phyloP scores from a whole-genome alignment of 306 rosid genomes.

The Cicer pinnatifidum region DNA sequence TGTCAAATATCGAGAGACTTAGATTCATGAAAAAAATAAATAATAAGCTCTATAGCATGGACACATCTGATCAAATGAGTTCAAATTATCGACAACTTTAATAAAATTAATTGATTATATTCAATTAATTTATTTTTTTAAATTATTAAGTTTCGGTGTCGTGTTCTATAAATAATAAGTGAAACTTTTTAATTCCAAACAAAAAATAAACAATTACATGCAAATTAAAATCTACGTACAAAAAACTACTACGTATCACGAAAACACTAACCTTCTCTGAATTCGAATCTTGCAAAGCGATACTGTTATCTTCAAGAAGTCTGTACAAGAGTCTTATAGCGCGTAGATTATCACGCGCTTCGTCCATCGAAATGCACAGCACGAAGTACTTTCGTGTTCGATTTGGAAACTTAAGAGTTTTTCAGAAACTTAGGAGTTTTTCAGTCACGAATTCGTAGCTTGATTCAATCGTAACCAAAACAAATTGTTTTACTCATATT shows the following conservation, averaged over 20 bases:
- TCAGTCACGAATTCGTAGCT: not conserved
- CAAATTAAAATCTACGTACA: not conserved
- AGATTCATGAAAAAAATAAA: not conserved
- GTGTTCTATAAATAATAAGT: not conserved
- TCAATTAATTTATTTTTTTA: too few species aligned
- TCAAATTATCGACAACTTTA: too few species aligned
- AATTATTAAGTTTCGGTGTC: too few species aligned
- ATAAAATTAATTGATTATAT: too few species aligned
- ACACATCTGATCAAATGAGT: too few species aligned
- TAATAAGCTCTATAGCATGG: too few species aligned
- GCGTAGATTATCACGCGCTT: constrained; percentile 52
- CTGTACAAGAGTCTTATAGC: constrained; percentile 59
- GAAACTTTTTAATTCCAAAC: not conserved
- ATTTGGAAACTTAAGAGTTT: not conserved
- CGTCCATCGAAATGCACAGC: constrained; percentile 43
- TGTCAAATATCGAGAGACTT: not conserved
- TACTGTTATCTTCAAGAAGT: constrained; percentile 50
- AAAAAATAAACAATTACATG: not conserved
- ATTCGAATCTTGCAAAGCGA: constrained; percentile 22
- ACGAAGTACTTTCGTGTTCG: not conserved
- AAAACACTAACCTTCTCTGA: constrained; percentile 46
- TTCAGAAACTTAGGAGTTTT: not conserved
- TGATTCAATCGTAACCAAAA: not conserved
- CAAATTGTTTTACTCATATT: not conserved
- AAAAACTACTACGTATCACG: not conserved